These are phyloP conservation scores for Zhuliangozyma blackwelliae DNA, from an alignment of 1,139 yeast species.

Conservation along the genomic window DNA sequence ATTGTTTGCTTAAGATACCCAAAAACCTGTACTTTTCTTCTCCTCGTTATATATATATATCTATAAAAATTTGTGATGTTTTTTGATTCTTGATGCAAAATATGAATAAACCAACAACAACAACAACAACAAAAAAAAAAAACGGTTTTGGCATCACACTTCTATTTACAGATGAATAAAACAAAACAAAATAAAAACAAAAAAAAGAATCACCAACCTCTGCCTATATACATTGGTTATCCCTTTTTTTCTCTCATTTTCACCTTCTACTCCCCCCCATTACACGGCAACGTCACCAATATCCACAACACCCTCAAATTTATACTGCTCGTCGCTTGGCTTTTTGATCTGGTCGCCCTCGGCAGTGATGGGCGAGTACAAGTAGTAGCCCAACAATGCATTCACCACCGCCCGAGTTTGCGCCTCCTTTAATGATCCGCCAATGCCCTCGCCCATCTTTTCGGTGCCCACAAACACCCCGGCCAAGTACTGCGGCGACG, in stretches of 20 bases:
- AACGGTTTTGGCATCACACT: too few relatives aligned
- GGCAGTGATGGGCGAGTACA: conserved; percentile 70
- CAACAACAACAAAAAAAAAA: too few relatives aligned
- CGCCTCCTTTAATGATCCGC: conserved; percentile 87
- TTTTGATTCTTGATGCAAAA: too few relatives aligned
- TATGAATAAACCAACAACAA: too few relatives aligned
- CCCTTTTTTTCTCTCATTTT: background rate
- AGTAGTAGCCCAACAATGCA: conserved; percentile 87
- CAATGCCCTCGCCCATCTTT: conserved; percentile 92
- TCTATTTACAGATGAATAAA: too few relatives aligned
- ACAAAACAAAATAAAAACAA: too few relatives aligned
- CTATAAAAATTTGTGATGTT: too few relatives aligned
- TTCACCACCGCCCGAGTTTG: conserved; percentile 88
- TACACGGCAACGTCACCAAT: conserved; percentile 52
- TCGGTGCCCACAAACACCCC: conserved; percentile 85
- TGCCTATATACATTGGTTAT: background rate
- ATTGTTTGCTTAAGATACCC: conserved; percentile 5
- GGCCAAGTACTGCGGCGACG: conserved; percentile 82
- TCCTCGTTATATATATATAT: too few relatives aligned
- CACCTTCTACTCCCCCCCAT: conserved; percentile 2
- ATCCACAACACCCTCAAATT: conserved; percentile 47
- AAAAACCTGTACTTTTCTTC: too few relatives aligned
- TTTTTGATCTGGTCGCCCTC: conserved; percentile 39
- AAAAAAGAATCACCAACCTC: too few relatives aligned
- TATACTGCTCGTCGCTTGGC: conserved; percentile 56